A percentile compares a stretch with the other conserved stretches of the same genome.
phyloP scores from a whole-genome alignment of 805 yeast species.

The Lipomyces yamadae region DNA sequence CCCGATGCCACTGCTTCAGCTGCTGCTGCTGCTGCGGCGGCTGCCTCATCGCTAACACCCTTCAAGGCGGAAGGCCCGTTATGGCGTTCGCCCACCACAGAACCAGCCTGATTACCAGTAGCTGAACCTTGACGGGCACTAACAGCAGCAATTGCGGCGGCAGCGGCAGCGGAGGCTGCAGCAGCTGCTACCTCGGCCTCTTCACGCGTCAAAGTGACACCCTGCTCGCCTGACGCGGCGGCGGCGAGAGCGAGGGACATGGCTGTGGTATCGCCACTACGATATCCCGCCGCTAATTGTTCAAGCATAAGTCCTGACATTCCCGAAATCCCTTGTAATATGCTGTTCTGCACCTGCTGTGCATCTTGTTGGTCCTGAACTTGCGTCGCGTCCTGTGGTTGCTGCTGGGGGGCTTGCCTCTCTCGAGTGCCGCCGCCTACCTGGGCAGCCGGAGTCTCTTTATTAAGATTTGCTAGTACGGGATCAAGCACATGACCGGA shows the following conservation, averaged over 20 bases:
- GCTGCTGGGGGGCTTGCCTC: background rate
- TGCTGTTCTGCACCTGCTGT: background rate
- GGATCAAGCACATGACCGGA: conserved; percentile 30
- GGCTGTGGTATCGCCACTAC: conserved; percentile 16
- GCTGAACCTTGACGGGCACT: background rate
- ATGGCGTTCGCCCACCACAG: background rate
- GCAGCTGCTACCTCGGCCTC: conserved; percentile 32
- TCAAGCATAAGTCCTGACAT: conserved; percentile 14
- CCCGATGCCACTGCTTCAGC: conserved; percentile 8
- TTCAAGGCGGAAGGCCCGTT: background rate
- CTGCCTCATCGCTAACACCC: conserved; percentile 10
- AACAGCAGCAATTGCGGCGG: conserved; percentile 23
- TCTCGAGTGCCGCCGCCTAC: background rate
- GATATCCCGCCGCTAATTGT: conserved; percentile 14
- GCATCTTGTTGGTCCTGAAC: background rate
- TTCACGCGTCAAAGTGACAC: conserved; percentile 21
- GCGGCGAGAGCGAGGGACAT: conserved; percentile 27
- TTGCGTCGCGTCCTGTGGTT: background rate
- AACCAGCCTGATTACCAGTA: background rate
- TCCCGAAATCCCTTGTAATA: conserved; percentile 5
- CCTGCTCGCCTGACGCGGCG: conserved; percentile 19
- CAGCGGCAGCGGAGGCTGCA: conserved; percentile 30
- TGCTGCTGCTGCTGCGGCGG: conserved; percentile 20
- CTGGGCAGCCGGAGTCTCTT: conserved; percentile 8
- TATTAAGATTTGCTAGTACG: conserved; percentile 23